phyloP scores from a whole-genome alignment of 148 eudicot species.

The Tetragonia tetragonoides region DNA sequence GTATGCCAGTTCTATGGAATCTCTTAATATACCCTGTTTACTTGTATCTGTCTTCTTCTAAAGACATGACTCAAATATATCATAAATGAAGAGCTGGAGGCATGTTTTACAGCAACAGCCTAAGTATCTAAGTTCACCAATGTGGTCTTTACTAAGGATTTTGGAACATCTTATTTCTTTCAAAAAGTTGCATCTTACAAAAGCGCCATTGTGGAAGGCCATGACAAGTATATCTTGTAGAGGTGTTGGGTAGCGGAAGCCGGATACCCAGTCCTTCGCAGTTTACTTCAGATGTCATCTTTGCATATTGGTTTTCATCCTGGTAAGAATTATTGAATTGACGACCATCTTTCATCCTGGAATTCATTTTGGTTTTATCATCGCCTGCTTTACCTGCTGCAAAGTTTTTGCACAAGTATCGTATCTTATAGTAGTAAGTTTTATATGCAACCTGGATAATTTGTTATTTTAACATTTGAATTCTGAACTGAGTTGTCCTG shows the following conservation, averaged over 20 bases:
- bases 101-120: background rate
- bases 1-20: background rate
- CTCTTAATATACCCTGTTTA: background rate
- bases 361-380: background rate
- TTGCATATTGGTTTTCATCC: conserved; percentile 1
- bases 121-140: background rate
- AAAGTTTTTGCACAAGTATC: background rate
- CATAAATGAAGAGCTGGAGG: background rate
- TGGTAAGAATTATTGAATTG: background rate
- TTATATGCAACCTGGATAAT: background rate
- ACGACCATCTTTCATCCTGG: background rate
- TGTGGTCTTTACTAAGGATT: background rate
- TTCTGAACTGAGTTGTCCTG: background rate
- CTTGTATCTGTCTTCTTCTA: background rate
- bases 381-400: background rate
- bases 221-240: background rate
- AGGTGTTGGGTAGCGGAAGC: background rate
- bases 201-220: background rate
- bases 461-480: background rate
- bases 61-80: background rate
- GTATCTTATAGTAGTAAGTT: background rate
- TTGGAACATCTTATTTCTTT: background rate
- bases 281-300: background rate
- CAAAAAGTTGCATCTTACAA: background rate
- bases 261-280: background rate